These are phyloP conservation scores for Aspergillus aculeatinus DNA, from an alignment of 2,329 filamentous ascomycete genomes.

Conservation along the genomic window DNA sequence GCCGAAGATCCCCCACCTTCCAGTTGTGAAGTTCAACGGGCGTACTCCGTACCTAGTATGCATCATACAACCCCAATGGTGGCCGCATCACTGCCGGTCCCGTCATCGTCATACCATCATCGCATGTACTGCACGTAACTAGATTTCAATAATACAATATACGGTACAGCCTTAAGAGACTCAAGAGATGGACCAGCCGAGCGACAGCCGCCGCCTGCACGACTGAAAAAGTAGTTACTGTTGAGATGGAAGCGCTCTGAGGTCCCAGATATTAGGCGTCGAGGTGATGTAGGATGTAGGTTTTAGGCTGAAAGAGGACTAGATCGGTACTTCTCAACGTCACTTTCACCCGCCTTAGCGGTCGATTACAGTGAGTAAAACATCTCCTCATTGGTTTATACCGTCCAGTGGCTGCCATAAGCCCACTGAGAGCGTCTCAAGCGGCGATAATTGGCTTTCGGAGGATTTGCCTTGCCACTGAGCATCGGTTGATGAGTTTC, in stretches of 20 bases:
- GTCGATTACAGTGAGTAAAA: slow-evolving; percentile 11
- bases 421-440: slow-evolving; percentile 8
- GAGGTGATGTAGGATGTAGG: slow-evolving; percentile 8
- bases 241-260: not conserved
- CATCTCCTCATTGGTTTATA: slow-evolving; percentile 10
- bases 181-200: not conserved
- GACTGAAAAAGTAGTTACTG: not conserved
- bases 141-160: not conserved
- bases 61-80: not conserved
- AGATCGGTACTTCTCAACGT: slow-evolving; percentile 16
- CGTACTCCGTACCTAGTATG: not conserved
- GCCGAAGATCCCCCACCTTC: not conserved
- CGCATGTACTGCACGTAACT: not conserved
- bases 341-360: slow-evolving; percentile 16
- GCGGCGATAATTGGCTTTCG: slow-evolving; percentile 13
- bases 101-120: not conserved
- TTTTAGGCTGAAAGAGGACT: slow-evolving; percentile 12
- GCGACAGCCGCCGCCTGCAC: slow-evolving; percentile 8
- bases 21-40: not conserved
- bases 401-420: slow-evolving; percentile 15
- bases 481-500: slow-evolving; percentile 14
- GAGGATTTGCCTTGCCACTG: slow-evolving; percentile 20
- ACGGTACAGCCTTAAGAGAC: too few relatives aligned
- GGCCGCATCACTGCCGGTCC: not conserved
- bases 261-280: slow-evolving; percentile 9